Evolutionary conservation across 148 eudicot genomes (phyloP), one percentile per base, ranked within the genome.

Genomic region (Amaranthus hypochondriacus): DNA sequence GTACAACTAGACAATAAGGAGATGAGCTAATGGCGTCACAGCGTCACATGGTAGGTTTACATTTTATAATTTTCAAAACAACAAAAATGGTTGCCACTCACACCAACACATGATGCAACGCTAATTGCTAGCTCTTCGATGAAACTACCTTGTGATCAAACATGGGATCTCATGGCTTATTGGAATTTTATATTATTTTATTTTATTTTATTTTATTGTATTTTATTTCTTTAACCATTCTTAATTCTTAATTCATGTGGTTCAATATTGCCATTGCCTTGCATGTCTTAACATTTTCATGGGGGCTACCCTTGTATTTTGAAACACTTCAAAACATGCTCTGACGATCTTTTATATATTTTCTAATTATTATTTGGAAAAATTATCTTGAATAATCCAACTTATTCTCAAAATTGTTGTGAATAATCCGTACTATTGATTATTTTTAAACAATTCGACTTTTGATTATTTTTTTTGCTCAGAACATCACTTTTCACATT

Each of bases 21-120:
- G 21, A 69, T 54, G 61, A 54, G 73, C 21, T 55, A 1, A 48
- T 48, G 74, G 10, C 9, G 74, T 54, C 13, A 59, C 54, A 64
- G 11, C 55, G 4, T 69, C 79, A 76, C 79, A 76, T 76, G 75
- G 74, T 76, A 76, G 74, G 69, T 71, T 76, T 56, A 76, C 79
- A 53, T 70, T 4, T 59, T 53, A 9, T 42, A 75, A 57, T 58
- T 11, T 11, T 7, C 1, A 43, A 43, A 51, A 47, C 18, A 28
- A 28, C 39, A 28, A 28, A 28, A 28, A 28, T 28, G 39, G 39
- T 28, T 6, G 10, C 61, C 42, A 21, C 55, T 76, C 62, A 55
- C 69, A 61, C 59, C 60, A 54, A 76, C 73, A 76, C 73, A 76
- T 62, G 75, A 53, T 76, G 75, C 75, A 70, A 62, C 62, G 72